Evolutionary conservation across 2,329 filamentous ascomycete species (phyloP).

Genomic region (Xylogone sp.): DNA sequence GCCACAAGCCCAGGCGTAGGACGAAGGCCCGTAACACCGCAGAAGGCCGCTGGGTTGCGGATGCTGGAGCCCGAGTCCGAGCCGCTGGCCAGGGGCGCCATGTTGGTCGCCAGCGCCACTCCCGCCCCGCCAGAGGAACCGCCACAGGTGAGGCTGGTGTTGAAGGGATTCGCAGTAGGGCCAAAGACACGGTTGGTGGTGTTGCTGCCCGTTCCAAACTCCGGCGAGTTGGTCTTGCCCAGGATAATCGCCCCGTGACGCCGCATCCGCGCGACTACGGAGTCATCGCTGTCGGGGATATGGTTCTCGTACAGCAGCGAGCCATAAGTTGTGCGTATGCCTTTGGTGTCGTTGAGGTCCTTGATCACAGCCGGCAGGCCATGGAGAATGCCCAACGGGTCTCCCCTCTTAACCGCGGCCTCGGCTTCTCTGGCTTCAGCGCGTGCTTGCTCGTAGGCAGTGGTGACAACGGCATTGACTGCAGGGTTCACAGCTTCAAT

Average conservation of each 20-base stretch:
- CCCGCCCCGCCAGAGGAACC: slow-evolving; percentile 46
- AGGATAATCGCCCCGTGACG: slow-evolving; percentile 17
- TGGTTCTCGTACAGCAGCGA: slow-evolving; percentile 9
- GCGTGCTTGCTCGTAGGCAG: slow-evolving; percentile 7
- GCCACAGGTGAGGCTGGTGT: slow-evolving; percentile 27
- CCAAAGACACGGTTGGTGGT: slow-evolving; percentile 8
- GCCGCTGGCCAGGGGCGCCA: slow-evolving; percentile 31
- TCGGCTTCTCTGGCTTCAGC: slow-evolving; percentile 12
- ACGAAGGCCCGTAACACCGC: slow-evolving; percentile 14
- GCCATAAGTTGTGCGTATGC: slow-evolving; percentile 41
- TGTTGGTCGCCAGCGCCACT: slow-evolving; percentile 36
- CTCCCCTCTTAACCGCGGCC: slow-evolving; percentile 4
- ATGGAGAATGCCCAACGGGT: slow-evolving; percentile 37
- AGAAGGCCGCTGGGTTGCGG: slow-evolving; percentile 15
- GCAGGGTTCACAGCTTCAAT: slow-evolving; percentile 4
- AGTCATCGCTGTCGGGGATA: slow-evolving; percentile 9
- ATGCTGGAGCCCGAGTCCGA: slow-evolving; percentile 15
- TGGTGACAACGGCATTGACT: not conserved
- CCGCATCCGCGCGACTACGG: slow-evolving; percentile 13
- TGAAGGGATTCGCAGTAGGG: slow-evolving; percentile 12
- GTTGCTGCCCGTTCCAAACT: slow-evolving; percentile 5
- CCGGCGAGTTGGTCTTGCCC: slow-evolving; percentile 9
- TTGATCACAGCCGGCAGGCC: slow-evolving; percentile 58
- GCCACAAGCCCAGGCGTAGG: slow-evolving; percentile 14
- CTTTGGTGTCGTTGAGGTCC: slow-evolving; percentile 54